Base-by-base conservation (phyloP, 805 yeast species). In the Pichia kluyveri region DNA sequence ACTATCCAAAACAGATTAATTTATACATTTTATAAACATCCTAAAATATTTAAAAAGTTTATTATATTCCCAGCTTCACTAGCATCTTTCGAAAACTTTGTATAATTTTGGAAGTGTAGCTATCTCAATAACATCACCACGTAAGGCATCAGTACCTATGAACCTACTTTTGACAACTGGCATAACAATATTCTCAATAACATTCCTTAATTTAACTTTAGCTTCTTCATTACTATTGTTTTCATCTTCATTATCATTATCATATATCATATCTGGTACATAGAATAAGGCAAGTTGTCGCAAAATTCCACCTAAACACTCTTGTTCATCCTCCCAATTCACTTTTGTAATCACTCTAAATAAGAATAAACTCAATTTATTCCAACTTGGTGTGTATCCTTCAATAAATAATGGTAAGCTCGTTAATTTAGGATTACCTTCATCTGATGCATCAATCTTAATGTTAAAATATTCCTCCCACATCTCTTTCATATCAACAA, bases 91-190 rank as follows among this genome's bases (percentile, higher is more conserved):
- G 69, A 93, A 93, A 5, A 95, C 95, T 57, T 74, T 78, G 65
- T 93, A 93, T 48, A 93, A 69, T 0, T 96, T 96, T 2, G 98
- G 98, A 31, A 93, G 65, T 60, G 83, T 89, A 0, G 99, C 97
- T 38, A 93, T 79, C 62, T 91, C 96, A 6, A 86, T 75, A 5
- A 89, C 79, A 48, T 79, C 82, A 14, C 69, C 59, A 5, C 64
- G 54, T 37, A 88, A 56, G 3, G 58, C 59, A 14, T 69, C 69
- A 0, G 95, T 77, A 0, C 90, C 95, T 14, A 88, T 60, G 28
- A 88, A 76, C 42, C 80, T 66, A 50, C 70, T 70, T 53, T 82
- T 81, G 8, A 87, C 60, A 23, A 76, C 64, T 0, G 95, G 95
- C 53, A 88, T 82, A 1, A 90, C 55, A 0, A 69, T 60, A 52